Evolutionary conservation across 441 rosid species (phyloP).

Genomic region (Gossypium laxum): DNA sequence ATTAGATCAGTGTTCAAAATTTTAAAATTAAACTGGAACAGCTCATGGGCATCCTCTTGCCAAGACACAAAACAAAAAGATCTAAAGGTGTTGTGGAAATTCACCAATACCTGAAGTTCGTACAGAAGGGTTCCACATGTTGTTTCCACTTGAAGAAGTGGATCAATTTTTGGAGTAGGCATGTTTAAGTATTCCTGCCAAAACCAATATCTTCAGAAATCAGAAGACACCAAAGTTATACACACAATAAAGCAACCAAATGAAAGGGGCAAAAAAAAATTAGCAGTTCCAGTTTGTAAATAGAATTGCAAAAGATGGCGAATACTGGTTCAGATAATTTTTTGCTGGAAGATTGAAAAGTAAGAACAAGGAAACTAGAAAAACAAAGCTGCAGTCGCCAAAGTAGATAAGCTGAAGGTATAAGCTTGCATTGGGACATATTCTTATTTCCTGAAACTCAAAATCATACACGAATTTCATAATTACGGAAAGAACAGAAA

Average conservation of each 20-base stretch:
- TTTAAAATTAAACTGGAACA: background rate
- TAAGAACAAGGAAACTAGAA: background rate
- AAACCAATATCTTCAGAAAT: background rate
- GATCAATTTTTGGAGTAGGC: conserved; percentile 33
- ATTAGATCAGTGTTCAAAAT: background rate
- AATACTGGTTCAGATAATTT: background rate
- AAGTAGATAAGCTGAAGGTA: background rate
- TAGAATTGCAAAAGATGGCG: background rate
- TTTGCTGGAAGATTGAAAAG: background rate
- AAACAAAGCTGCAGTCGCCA: background rate
- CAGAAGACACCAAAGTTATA: background rate
- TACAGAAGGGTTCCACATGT: conserved; percentile 59
- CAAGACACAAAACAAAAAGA: background rate
- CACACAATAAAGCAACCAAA: background rate
- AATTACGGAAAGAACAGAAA: background rate
- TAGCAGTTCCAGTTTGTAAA: background rate
- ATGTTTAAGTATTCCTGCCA: conserved; percentile 27
- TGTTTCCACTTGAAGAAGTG: conserved; percentile 58
- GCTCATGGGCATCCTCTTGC: background rate
- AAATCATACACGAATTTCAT: background rate
- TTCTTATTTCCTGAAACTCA: background rate
- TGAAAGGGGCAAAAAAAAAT: background rate
- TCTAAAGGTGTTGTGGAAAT: background rate
- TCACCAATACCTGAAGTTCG: conserved; percentile 39
- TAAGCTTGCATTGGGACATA: background rate